Conservation (phyloP, 176 grass and related monocot species). For the Phoenix dactylifera region DNA sequence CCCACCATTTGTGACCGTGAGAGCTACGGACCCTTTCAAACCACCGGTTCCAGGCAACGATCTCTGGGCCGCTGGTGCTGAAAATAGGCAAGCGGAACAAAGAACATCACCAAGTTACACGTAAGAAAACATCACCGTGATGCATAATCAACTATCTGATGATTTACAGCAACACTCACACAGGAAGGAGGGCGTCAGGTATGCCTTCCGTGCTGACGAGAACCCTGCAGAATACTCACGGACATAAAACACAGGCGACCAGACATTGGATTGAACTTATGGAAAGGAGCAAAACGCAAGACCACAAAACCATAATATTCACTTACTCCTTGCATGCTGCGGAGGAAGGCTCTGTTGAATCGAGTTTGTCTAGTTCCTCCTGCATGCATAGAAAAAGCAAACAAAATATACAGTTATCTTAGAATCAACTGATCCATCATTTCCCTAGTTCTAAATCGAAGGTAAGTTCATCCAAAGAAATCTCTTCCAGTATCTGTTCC, state of each 20-base stretch:
- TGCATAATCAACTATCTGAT: neutral
- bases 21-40: slow-evolving; percentile 84
- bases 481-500: too few relatives aligned
- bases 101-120: neutral
- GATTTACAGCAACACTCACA: slow-evolving; percentile 33
- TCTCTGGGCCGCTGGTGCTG: slow-evolving; percentile 80
- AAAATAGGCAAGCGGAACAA: slow-evolving; percentile 2
- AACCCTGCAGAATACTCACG: slow-evolving; percentile 32
- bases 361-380: slow-evolving; percentile 81
- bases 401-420: neutral
- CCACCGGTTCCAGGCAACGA: slow-evolving; percentile 87
- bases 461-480: too few relatives aligned
- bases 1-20: slow-evolving; percentile 91
- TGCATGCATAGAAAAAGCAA: slow-evolving; percentile 20
- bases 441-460: too few relatives aligned
- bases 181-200: slow-evolving; percentile 78
- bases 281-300: neutral
- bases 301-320: slow-evolving; percentile 14
- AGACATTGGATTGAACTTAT: slow-evolving; percentile 3
- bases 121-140: neutral
- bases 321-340: slow-evolving; percentile 81
- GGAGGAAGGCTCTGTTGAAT: slow-evolving; percentile 63
- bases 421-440: too few relatives aligned
- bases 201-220: slow-evolving; percentile 68
- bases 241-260: slow-evolving; percentile 4